Base-by-base conservation (phyloP, 805 yeast species). In the Saturnispora saitoi region DNA sequence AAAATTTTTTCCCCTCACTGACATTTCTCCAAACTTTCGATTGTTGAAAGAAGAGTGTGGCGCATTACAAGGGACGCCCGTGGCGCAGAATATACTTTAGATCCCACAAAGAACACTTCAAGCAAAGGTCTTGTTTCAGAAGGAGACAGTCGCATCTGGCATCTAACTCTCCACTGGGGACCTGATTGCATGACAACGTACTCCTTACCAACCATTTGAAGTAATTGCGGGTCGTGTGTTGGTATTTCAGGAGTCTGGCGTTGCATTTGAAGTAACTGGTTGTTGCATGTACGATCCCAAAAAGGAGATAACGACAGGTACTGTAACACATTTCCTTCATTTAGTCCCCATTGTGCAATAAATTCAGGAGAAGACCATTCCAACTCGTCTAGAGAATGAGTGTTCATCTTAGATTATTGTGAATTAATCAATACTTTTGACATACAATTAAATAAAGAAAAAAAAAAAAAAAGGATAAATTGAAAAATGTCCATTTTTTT, bases 281-380 rank as follows among this genome's bases (percentile, higher is more conserved):
- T 93, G 65, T 89, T 93, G 41, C 96, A 85, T 1, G 95, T 80
- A 55, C 97, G 76, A 62, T 91, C 97, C 62, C 86, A 93, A 67
- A 91, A 95, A 1, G 99, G 99, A 2, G 96, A 86, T 57, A 87
- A 86, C 4, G 96, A 72, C 60, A 93, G 90, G 66, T 93, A 93
- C 51, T 93, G 98, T 19, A 93, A 73, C 1, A 93, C 96, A 61
- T 90, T 93, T 47, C 82, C 95, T 0, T 95, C 85, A 41, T 89
- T 75, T 22, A 93, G 75, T 0, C 96, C 97, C 62, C 81, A 81
- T 47, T 82, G 77, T 62, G 89, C 95, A 54, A 93, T 88, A 95
- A 96, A 93, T 65, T 93, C 99, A 1, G 99, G 98, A 3, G 93
- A 83, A 55, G 90, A 79, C 99, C 99, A 93, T 64, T 90, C 98